Evolutionary conservation across 345 rosid genomes (phyloP).

Genomic region (Heritiera littoralis): DNA sequence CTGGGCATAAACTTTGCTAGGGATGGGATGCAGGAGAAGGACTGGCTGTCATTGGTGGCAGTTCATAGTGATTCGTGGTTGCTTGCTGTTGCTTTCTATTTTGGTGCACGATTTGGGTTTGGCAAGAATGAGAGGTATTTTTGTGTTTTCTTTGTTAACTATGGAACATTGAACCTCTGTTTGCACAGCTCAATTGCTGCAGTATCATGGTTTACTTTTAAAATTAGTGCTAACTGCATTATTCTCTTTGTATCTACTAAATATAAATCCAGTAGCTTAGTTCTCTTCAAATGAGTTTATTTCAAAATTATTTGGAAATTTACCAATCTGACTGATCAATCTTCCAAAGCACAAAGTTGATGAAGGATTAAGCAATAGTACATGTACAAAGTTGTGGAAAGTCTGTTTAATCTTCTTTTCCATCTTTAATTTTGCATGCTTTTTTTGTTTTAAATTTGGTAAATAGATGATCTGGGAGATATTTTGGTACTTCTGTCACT

Average conservation of each 20-base stretch:
- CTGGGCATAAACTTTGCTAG: slow-evolving; percentile 93
- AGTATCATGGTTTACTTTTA: not conserved
- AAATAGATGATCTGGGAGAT: not conserved
- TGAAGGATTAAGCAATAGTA: not conserved
- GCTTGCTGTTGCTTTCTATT: slow-evolving; percentile 93
- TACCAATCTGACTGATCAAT: not conserved
- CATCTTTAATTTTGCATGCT: not conserved
- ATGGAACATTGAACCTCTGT: not conserved
- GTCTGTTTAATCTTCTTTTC: not conserved
- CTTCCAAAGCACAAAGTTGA: not conserved
- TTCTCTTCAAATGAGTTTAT: not conserved
- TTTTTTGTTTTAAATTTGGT: not conserved
- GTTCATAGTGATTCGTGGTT: slow-evolving; percentile 99
- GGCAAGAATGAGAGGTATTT: slow-evolving; percentile 92
- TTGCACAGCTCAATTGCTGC: not conserved
- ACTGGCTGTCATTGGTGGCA: slow-evolving; percentile 93
- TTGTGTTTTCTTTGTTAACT: slow-evolving; percentile 10
- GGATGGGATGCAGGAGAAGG: slow-evolving; percentile 97
- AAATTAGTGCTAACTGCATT: not conserved
- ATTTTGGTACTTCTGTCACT: not conserved
- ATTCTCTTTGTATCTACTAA: not conserved
- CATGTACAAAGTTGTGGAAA: not conserved
- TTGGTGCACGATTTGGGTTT: slow-evolving; percentile 97
- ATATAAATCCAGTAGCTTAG: not conserved
- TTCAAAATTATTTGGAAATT: not conserved